Evolutionary conservation across 2,329 filamentous ascomycete species (phyloP).

Genomic region (Nothophoma quercina): DNA sequence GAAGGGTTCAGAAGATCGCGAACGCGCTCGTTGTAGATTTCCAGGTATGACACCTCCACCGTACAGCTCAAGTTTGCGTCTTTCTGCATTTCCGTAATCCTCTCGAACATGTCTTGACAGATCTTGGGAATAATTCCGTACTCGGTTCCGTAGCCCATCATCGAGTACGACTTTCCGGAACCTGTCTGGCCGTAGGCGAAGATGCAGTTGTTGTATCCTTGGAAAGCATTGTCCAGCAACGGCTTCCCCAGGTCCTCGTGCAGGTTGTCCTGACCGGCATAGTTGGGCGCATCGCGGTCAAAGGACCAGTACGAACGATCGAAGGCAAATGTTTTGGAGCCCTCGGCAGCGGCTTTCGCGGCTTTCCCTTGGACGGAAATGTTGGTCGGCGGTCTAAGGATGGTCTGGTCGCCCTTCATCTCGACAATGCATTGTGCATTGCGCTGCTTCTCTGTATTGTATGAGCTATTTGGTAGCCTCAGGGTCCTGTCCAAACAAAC

Average conservation of each 20-base stretch:
- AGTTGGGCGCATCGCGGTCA: constrained; percentile 78
- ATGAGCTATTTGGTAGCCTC: constrained; percentile 20
- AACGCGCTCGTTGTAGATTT: constrained; percentile 99
- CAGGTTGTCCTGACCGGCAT: constrained; percentile 87
- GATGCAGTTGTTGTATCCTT: constrained; percentile 99
- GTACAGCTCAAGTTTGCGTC: constrained; percentile 86
- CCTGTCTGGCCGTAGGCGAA: constrained; percentile 99
- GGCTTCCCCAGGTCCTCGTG: constrained; percentile 89
- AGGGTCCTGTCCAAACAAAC: constrained; percentile 56
- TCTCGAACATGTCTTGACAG: constrained; percentile 95
- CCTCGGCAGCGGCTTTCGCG: constrained; percentile 68
- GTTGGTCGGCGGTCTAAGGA: constrained; percentile 76
- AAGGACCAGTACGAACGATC: constrained; percentile 99
- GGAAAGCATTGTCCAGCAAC: constrained; percentile 95
- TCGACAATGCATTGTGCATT: constrained; percentile 95
- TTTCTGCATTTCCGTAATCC: constrained; percentile 74
- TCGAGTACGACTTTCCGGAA: constrained; percentile 98
- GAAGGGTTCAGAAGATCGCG: constrained; percentile 93
- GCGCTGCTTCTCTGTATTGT: constrained; percentile 79
- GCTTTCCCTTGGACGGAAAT: constrained; percentile 67
- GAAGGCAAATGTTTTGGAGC: constrained; percentile 89
- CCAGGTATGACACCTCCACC: constrained; percentile 96
- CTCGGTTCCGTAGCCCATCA: constrained; percentile 99
- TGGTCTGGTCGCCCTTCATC: constrained; percentile 92
- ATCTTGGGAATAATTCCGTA: constrained; percentile 95